phyloP scores from a whole-genome alignment of 257 asterid species.

The Haberlea rhodopensis region DNA sequence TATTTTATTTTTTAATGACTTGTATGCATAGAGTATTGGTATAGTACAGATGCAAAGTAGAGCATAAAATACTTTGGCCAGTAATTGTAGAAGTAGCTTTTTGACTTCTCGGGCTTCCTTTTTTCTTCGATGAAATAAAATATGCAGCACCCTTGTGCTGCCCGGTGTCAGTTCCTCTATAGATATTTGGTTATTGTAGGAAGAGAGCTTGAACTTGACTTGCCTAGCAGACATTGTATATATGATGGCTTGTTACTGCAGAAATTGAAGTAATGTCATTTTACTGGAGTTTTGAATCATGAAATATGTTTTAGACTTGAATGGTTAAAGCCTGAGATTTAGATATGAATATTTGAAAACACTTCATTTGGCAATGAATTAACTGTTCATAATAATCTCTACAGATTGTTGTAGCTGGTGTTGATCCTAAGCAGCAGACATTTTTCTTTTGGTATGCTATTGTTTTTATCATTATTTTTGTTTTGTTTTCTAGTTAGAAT shows the following conservation, averaged over 20 bases:
- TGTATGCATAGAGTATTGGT: background rate
- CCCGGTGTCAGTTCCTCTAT: background rate
- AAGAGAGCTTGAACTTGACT: background rate
- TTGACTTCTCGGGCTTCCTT: background rate
- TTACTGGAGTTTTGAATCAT: background rate
- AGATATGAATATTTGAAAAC: slow-evolving; percentile 10
- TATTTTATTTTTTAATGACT: slow-evolving; percentile 20
- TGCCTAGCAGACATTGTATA: background rate
- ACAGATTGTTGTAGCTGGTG: slow-evolving; percentile 85
- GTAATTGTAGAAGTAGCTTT: slow-evolving; percentile 15
- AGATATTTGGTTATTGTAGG: background rate
- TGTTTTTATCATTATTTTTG: slow-evolving; percentile 13
- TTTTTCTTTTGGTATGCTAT: slow-evolving; percentile 71
- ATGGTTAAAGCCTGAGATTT: slow-evolving; percentile 6
- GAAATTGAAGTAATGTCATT: slow-evolving; percentile 5
- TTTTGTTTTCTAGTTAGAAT: background rate
- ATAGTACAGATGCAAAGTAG: slow-evolving; percentile 3
- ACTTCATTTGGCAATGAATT: background rate
- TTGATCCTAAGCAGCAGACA: slow-evolving; percentile 87
- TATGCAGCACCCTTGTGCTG: background rate
- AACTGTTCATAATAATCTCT: slow-evolving; percentile 23
- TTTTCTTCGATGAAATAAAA: slow-evolving; percentile 16
- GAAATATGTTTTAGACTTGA: slow-evolving; percentile 11
- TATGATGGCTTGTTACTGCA: slow-evolving; percentile 6
- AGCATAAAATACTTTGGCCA: background rate